Conservation (phyloP, 2,329 filamentous ascomycete species). For the Penicillium italicum region DNA sequence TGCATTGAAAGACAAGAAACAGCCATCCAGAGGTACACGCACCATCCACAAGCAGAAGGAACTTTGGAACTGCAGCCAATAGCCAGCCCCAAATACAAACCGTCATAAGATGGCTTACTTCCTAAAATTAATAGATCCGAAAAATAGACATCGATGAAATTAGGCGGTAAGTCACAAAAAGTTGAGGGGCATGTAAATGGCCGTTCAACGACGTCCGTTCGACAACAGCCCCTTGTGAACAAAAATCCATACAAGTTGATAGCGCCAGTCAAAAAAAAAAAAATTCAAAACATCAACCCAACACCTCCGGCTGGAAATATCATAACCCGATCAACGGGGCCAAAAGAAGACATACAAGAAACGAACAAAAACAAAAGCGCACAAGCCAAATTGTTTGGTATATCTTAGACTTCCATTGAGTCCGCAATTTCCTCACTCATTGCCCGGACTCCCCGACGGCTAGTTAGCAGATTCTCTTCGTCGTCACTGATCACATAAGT, state of each 20-base stretch:
- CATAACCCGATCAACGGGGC: slow-evolving; percentile 19
- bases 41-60: too few relatives aligned
- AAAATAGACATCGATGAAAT: slow-evolving; percentile 6
- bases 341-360: slow-evolving; percentile 15
- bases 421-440: slow-evolving; percentile 55
- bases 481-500: slow-evolving; percentile 47
- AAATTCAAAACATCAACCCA: slow-evolving; percentile 13
- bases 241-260: slow-evolving; percentile 23
- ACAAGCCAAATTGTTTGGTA: not conserved
- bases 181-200: slow-evolving; percentile 13
- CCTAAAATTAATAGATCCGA: not conserved
- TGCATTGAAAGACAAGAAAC: too few relatives aligned
- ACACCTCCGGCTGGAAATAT: slow-evolving; percentile 18
- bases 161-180: slow-evolving; percentile 19
- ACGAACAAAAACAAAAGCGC: not conserved
- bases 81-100: too few relatives aligned
- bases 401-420: slow-evolving; percentile 50
- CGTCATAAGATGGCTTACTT: not conserved
- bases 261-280: slow-evolving; percentile 19
- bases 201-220: slow-evolving; percentile 9
- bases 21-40: too few relatives aligned
- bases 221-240: slow-evolving; percentile 13
- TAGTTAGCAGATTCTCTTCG: slow-evolving; percentile 37
- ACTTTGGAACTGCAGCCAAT: too few relatives aligned
- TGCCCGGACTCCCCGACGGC: slow-evolving; percentile 47